Base-by-base conservation (phyloP, 2,329 filamentous ascomycete genomes). In the Orbilia ellipsospora region DNA sequence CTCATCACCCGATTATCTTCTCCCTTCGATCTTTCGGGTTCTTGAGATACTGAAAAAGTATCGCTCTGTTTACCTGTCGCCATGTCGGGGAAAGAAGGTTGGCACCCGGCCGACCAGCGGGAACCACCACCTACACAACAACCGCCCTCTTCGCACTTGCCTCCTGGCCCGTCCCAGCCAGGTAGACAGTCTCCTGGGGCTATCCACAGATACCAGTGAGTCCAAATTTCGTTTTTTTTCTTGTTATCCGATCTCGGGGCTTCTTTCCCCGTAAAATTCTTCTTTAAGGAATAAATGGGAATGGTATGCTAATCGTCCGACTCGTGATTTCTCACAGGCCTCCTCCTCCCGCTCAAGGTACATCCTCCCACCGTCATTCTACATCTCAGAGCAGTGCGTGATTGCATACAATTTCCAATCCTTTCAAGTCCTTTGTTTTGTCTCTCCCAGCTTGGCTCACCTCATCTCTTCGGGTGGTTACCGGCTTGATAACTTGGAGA, bases 81-180 rank as follows among this genome's bases (percentile, higher is more conserved):
- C 65, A 75, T 75, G 72, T 65, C 70, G 63, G 72, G 59, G 26
- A 75, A 75, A 56, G 72, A 75, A 50, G 66, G 72, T 52, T 75
- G 72, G 72, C 64, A 75, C 45, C 72, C 64, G 45, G 72, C 72
- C 59, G 72, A 69, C 72, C 72, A 75, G 28, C 64, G 72, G 72
- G 72, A 75, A 8, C 44, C 7, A 48, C 72, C 65, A 36, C 72
- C 72, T 59, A 64, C 72, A 52, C 44, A 48, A 48, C 72, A 75
- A 45, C 72, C 72, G 59, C 72, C 72, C 48, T 64, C 57, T 40
- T 50, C 64, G 45, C 72, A 75, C 54, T 60, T 69, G 23, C 72
- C 72, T 26, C 72, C 72, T 6, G 26, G 60, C 31, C 60, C 64
- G 40, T 45, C 52, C 20, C 72, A 69, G 54, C 54, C 57, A 12